These are phyloP conservation scores for Schizochytrium sp. DNA, from an alignment of 108 stramenopile species.

Conservation along the genomic window DNA sequence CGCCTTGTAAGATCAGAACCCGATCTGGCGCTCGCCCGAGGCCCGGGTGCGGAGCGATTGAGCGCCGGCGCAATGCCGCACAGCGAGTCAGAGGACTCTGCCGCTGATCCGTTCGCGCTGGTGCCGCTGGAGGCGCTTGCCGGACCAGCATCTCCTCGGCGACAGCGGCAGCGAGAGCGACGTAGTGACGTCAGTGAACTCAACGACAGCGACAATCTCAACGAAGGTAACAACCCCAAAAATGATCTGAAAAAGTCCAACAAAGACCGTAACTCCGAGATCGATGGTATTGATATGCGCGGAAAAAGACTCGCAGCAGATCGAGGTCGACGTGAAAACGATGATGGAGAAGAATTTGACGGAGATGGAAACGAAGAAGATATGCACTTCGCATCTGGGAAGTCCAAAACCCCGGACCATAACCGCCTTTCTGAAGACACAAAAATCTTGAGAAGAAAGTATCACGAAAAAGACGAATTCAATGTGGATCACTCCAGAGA, in stretches of 20 bases:
- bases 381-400: too few species aligned
- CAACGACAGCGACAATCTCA: not conserved
- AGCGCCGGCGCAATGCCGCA: not conserved
- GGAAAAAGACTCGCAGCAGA: not conserved
- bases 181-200: not conserved
- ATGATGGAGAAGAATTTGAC: too few species aligned
- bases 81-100: not conserved
- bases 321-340: too few species aligned
- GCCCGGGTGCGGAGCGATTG: too few species aligned
- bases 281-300: not conserved
- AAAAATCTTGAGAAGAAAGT: too few species aligned
- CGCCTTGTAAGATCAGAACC: too few species aligned
- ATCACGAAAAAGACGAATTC: too few species aligned
- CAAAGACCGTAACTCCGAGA: not conserved
- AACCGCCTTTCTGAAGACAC: too few species aligned
- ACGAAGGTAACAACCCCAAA: not conserved
- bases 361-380: too few species aligned
- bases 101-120: not conserved
- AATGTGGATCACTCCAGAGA: not conserved
- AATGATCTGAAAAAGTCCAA: not conserved
- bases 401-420: too few species aligned
- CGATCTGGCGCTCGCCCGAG: too few species aligned
- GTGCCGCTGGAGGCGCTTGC: constrained; percentile 11
- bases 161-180: not conserved
- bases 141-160: not conserved